phyloP scores from a whole-genome alignment of 371 early-diverging fungal species.

The Dichotomocladium elegans region DNA sequence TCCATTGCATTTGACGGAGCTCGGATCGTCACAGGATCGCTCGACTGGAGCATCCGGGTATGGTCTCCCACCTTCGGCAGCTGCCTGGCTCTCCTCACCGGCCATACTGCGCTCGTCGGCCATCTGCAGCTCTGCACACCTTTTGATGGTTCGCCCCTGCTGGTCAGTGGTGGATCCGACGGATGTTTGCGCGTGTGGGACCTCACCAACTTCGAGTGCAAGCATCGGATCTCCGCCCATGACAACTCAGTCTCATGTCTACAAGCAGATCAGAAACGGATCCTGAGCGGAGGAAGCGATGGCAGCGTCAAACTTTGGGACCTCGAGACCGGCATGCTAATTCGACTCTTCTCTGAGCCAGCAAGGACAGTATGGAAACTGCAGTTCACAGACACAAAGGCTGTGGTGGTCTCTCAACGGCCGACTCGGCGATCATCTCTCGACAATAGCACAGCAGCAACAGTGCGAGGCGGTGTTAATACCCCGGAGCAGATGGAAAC shows the following conservation, averaged over 20 bases:
- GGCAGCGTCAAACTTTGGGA: constrained; percentile 85
- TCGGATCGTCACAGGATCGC: constrained; percentile 66
- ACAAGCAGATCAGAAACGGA: constrained; percentile 72
- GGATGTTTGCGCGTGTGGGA: constrained; percentile 84
- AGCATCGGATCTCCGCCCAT: constrained; percentile 71
- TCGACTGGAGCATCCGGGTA: constrained; percentile 69
- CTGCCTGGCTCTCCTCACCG: constrained; percentile 55
- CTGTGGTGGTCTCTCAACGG: constrained; percentile 52
- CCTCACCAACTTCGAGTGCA: constrained; percentile 54
- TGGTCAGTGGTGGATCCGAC: constrained; percentile 86
- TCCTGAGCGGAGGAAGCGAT: constrained; percentile 81
- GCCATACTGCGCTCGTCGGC: constrained; percentile 83
- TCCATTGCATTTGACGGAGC: constrained; percentile 61
- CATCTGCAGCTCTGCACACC: constrained; percentile 50
- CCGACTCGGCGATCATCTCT: no score
- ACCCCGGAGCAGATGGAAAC: constrained; percentile 13
- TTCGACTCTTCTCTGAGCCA: constrained; percentile 59
- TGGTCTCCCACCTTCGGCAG: constrained; percentile 60
- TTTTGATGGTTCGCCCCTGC: constrained; percentile 49
- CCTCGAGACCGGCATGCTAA: constrained; percentile 62
- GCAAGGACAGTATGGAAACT: constrained; percentile 58
- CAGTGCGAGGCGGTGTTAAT: background rate
- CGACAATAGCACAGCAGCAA: constrained; percentile 1
- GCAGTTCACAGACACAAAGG: constrained; percentile 51
- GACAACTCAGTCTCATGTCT: constrained; percentile 81